A percentile compares a stretch with the other conserved stretches of the same genome.
Conservation (phyloP, 129 eudicot species). For the Artemisia annua region DNA sequence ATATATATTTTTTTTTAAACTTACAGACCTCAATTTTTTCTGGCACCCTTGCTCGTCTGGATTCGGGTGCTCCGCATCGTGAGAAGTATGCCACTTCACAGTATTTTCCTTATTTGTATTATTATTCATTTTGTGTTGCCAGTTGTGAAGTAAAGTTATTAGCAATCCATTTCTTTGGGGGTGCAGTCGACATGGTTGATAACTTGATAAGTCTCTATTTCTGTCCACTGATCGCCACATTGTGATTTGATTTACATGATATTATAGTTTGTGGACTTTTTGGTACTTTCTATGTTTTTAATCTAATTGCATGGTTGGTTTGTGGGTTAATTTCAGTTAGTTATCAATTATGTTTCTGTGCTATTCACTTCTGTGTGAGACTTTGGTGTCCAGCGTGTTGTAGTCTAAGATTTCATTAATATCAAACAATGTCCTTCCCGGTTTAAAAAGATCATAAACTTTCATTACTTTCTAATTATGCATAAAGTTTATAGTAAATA, state of each 20-base stretch:
- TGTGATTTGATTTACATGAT: background rate
- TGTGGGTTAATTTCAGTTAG: too few relatives aligned
- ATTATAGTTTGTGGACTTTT: constrained; percentile 6
- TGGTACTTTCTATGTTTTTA: background rate
- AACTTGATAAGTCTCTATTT: background rate
- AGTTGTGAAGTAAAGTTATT: constrained; percentile 3
- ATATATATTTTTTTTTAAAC: too few relatives aligned
- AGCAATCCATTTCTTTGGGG: too few relatives aligned
- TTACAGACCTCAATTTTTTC: too few relatives aligned
- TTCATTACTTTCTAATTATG: background rate
- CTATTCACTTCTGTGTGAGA: too few relatives aligned
- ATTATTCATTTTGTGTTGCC: constrained; percentile 4
- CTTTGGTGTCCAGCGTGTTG: too few relatives aligned
- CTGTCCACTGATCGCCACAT: background rate
- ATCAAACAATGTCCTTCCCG: too few relatives aligned
- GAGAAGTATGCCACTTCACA: background rate
- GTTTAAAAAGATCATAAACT: too few relatives aligned
- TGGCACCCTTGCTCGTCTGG: too few relatives aligned
- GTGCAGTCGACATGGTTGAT: background rate
- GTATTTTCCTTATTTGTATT: constrained; percentile 9
- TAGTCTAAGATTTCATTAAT: too few relatives aligned
- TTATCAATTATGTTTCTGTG: too few relatives aligned
- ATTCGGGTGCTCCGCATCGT: too few relatives aligned
- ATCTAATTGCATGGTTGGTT: background rate
- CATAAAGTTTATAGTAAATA: background rate